These are phyloP conservation scores for Neurospora terricola DNA, from an alignment of 495 filamentous ascomycete genomes.

Conservation along the genomic window DNA sequence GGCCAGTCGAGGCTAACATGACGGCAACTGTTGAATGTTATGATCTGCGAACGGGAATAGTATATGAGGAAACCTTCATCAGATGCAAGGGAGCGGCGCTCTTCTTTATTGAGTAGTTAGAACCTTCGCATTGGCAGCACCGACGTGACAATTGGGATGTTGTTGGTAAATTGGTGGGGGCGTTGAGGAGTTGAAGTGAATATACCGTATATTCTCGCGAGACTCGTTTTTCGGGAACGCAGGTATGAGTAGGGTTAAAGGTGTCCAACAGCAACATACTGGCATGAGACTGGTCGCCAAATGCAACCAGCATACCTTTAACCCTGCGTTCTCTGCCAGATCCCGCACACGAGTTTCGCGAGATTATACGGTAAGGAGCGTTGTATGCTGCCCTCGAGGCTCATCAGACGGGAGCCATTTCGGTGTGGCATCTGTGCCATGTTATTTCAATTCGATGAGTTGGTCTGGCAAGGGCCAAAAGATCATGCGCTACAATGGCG, in stretches of 20 bases:
- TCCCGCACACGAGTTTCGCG: no score
- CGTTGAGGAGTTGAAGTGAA: neutral
- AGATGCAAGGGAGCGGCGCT: neutral
- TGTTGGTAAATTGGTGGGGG: neutral
- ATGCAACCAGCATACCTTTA: no score
- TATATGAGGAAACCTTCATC: neutral
- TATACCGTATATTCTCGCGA: no score
- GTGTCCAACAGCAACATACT: no score
- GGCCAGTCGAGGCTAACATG: neutral
- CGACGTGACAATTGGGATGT: neutral
- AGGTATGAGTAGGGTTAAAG: neutral
- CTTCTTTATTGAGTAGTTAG: neutral
- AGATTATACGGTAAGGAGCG: neutral
- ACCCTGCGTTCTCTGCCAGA: no score
- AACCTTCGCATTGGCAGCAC: neutral
- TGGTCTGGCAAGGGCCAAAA: neutral
- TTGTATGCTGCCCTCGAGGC: neutral
- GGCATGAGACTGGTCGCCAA: no score
- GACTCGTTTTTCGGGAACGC: no score
- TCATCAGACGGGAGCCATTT: neutral
- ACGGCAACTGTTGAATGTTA: neutral
- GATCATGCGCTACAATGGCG: neutral
- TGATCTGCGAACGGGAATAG: neutral
- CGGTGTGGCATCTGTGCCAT: neutral
- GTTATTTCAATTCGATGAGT: neutral